Evolutionary conservation across 176 grass and related monocot genomes (phyloP).

Genomic region (Oryza punctata): DNA sequence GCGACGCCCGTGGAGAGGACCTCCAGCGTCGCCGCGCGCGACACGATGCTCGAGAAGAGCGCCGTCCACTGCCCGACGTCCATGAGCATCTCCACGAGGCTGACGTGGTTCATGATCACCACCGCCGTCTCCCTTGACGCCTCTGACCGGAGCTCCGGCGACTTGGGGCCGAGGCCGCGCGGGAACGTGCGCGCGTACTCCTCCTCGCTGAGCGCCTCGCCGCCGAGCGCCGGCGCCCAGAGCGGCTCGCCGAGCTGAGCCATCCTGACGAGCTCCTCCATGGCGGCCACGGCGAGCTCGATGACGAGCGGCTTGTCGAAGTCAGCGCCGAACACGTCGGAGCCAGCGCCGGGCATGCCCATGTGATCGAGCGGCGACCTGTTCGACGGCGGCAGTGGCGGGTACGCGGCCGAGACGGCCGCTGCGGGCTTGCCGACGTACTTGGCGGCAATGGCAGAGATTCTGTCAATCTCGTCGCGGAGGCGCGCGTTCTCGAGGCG

Average conservation of each 20-base stretch:
- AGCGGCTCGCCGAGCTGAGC: slow-evolving; percentile 71
- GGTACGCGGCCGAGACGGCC: slow-evolving; percentile 30
- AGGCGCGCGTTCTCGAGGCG: slow-evolving; percentile 82
- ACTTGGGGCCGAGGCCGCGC: slow-evolving; percentile 65
- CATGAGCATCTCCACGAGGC: slow-evolving; percentile 86
- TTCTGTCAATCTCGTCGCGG: slow-evolving; percentile 81
- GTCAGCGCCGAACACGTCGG: slow-evolving; percentile 50
- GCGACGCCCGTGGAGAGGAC: slow-evolving; percentile 83
- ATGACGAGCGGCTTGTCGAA: slow-evolving; percentile 76
- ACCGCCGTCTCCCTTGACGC: slow-evolving; percentile 61
- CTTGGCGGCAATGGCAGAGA: slow-evolving; percentile 84
- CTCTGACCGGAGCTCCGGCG: slow-evolving; percentile 58
- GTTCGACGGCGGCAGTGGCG: slow-evolving; percentile 18
- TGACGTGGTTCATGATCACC: slow-evolving; percentile 75
- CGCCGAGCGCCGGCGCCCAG: slow-evolving; percentile 44
- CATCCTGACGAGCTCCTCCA: slow-evolving; percentile 89
- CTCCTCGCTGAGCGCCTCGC: slow-evolving; percentile 61
- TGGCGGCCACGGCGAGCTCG: slow-evolving; percentile 85
- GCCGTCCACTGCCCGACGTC: slow-evolving; percentile 76
- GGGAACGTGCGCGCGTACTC: slow-evolving; percentile 69
- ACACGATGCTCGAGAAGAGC: slow-evolving; percentile 86
- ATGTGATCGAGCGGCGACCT: slow-evolving; percentile 55
- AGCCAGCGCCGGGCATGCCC: slow-evolving; percentile 24
- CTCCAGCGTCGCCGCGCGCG: slow-evolving; percentile 59
- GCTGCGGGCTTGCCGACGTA: slow-evolving; percentile 64